A percentile compares a stretch with the other conserved stretches of the same genome.
These are phyloP conservation scores for Ophiostoma triangulosporum DNA, from an alignment of 2,329 filamentous ascomycete genomes.

Conservation along the genomic window DNA sequence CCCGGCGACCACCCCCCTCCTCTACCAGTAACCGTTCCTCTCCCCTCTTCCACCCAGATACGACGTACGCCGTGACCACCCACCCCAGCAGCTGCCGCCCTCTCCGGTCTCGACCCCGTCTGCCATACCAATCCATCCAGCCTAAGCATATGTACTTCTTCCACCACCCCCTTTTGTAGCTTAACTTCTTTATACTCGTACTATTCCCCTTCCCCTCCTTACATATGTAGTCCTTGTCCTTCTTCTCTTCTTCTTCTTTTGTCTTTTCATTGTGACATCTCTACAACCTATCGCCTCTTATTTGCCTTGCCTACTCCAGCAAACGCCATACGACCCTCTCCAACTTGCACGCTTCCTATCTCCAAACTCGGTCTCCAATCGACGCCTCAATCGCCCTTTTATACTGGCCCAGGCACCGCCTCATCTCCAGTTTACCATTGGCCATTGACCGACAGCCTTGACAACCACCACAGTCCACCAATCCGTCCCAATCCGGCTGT, in stretches of 20 bases:
- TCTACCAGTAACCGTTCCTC: not conserved
- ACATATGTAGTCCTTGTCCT: not conserved
- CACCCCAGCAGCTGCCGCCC: not conserved
- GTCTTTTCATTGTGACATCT: not conserved
- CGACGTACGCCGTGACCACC: not conserved
- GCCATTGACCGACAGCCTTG: too few species aligned
- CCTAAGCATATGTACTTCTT: not conserved
- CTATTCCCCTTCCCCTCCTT: not conserved
- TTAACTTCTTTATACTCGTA: not conserved
- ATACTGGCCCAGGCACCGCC: too few species aligned
- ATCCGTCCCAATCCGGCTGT: too few species aligned
- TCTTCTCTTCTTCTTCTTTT: not conserved
- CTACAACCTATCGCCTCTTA: not conserved
- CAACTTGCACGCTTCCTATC: not conserved
- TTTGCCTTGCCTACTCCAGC: not conserved
- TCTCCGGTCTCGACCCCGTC: constrained; percentile 5
- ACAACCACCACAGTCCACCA: too few species aligned
- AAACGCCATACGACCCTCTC: too few species aligned
- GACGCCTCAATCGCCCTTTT: too few species aligned
- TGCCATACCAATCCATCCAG: not conserved
- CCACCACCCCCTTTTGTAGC: not conserved
- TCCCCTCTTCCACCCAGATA: not conserved
- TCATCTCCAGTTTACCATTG: too few species aligned
- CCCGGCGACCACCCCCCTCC: constrained; percentile 1
- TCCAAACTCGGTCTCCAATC: too few species aligned